Conservation (phyloP, 306 rosid genomes). For the Glycyrrhiza uralensis region DNA sequence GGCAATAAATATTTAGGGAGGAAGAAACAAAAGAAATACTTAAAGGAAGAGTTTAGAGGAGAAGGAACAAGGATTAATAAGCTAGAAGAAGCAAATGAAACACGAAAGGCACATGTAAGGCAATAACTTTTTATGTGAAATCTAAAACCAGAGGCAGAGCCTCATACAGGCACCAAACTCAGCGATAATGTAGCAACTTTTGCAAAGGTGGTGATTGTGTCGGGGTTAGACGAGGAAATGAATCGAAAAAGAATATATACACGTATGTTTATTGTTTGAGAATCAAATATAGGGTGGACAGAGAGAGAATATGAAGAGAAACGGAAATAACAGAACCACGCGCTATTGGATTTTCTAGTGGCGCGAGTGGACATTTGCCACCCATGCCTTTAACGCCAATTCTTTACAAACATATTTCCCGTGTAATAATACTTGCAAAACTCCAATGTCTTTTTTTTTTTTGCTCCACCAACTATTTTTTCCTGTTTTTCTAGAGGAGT, state of each 20-base stretch:
- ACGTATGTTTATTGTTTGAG: too few relatives aligned
- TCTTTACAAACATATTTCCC: neutral
- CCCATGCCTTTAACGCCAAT: neutral
- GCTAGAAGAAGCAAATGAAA: too few relatives aligned
- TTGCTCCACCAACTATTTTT: too few relatives aligned
- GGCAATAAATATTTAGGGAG: constrained; percentile 23
- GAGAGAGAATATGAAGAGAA: constrained; percentile 17
- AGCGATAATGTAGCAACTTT: constrained; percentile 26
- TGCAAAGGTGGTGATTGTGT: constrained; percentile 41
- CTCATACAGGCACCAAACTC: constrained; percentile 31
- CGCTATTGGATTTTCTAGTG: constrained; percentile 24
- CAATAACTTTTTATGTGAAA: constrained; percentile 25
- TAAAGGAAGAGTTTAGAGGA: neutral
- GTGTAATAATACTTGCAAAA: neutral
- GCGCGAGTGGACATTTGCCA: constrained; percentile 18
- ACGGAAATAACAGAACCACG: constrained; percentile 57
- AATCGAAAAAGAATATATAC: neutral
- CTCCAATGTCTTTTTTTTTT: too few relatives aligned
- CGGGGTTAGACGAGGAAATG: neutral
- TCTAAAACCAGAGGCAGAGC: constrained; percentile 24
- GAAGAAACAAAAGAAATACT: constrained; percentile 27
- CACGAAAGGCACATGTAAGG: constrained; percentile 14
- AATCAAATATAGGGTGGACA: neutral
- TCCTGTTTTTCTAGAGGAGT: too few relatives aligned
- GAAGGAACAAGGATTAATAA: constrained; percentile 12